A percentile compares a stretch with the other conserved stretches of the same genome.
These are phyloP conservation scores for Shiraia sp. DNA, from an alignment of 2,329 filamentous ascomycete species.

Conservation along the genomic window DNA sequence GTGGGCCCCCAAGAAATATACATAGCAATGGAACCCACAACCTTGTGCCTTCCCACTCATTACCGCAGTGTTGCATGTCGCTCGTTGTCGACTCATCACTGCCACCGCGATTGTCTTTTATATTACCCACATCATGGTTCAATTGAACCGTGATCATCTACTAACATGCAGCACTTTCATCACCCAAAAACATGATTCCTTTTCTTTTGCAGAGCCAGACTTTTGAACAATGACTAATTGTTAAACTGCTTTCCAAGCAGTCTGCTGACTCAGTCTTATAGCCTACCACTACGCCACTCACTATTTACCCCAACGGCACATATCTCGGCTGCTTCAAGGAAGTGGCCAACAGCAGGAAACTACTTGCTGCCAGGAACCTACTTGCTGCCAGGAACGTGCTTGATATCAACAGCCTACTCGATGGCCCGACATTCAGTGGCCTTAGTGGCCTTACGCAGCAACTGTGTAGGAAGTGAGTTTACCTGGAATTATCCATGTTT, in stretches of 20 bases:
- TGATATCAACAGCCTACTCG: too few species aligned
- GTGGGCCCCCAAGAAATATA: too few species aligned
- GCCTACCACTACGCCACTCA: not conserved
- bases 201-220: constrained; percentile 6
- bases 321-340: constrained; percentile 2
- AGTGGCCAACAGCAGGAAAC: not conserved
- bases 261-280: not conserved
- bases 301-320: not conserved
- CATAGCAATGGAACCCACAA: too few species aligned
- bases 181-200: not conserved
- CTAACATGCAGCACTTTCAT: too few species aligned
- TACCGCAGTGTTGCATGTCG: too few species aligned
- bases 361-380: too few species aligned
- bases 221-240: constrained; percentile 4
- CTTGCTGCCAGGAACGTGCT: too few species aligned
- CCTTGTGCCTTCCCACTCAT: too few species aligned
- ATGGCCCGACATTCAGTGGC: constrained; percentile 1
- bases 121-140: too few species aligned
- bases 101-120: too few species aligned
- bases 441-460: constrained; percentile 1
- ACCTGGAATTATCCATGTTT: not conserved
- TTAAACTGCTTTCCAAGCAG: constrained; percentile 3
- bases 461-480: constrained; percentile 4
- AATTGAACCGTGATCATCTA: too few species aligned
- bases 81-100: too few species aligned